phyloP scores from a whole-genome alignment of 1,139 yeast genomes.

The Nakaseomyces kungkrabaensis region DNA sequence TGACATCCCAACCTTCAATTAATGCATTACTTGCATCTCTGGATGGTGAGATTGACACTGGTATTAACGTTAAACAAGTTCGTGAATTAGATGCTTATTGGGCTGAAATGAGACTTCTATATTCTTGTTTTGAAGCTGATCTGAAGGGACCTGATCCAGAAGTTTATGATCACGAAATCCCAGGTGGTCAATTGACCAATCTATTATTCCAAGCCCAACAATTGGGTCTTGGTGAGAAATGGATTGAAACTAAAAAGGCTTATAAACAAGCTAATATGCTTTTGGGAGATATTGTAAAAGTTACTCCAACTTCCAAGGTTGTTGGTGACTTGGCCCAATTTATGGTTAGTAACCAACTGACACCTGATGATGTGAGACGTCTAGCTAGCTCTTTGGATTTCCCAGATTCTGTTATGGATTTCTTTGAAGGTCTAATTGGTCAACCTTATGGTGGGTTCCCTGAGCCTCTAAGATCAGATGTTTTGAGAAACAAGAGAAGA shows the following conservation, averaged over 20 bases:
- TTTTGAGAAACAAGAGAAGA: conserved; percentile 81
- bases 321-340: conserved; percentile 98
- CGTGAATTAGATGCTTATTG: conserved; percentile 87
- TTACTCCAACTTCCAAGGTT: conserved; percentile 97
- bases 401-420: conserved; percentile 97
- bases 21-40: conserved; percentile 86
- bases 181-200: conserved; percentile 98
- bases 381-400: conserved; percentile 87
- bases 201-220: conserved; percentile 98
- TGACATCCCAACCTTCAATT: conserved; percentile 97
- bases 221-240: conserved; percentile 90
- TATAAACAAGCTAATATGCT: conserved; percentile 82
- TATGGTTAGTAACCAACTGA: conserved; percentile 90
- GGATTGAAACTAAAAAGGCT: conserved; percentile 92
- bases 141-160: conserved; percentile 99
- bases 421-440: conserved; percentile 98
- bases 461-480: conserved; percentile 88
- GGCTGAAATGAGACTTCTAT: conserved; percentile 96
- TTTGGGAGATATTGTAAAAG: conserved; percentile 94
- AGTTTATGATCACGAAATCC: conserved; percentile 95
- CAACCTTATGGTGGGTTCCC: conserved; percentile 99
- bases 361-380: conserved; percentile 73
- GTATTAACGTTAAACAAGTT: conserved; percentile 55
- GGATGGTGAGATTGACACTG: conserved; percentile 77
- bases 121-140: conserved; percentile 96